These are phyloP conservation scores for Phialemonium atrogriseum DNA, from an alignment of 2,329 filamentous ascomycete species.

Conservation along the genomic window DNA sequence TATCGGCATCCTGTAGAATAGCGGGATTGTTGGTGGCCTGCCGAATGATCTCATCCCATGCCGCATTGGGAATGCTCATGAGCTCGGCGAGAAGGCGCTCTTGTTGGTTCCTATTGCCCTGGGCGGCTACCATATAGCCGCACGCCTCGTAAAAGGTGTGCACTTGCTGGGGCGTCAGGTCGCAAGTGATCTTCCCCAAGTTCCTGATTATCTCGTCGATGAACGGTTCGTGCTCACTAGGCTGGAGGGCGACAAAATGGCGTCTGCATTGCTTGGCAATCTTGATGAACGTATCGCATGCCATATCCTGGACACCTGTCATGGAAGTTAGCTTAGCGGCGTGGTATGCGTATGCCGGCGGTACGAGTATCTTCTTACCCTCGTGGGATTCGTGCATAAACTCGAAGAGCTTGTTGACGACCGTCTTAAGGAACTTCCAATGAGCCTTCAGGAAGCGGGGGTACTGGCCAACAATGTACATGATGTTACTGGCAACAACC, in stretches of 20 bases:
- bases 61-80: slow-evolving; percentile 87
- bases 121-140: slow-evolving; percentile 97
- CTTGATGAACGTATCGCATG: slow-evolving; percentile 99
- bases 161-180: slow-evolving; percentile 91
- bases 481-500: slow-evolving; percentile 97
- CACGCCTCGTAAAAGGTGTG: slow-evolving; percentile 99
- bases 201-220: slow-evolving; percentile 98
- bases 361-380: slow-evolving; percentile 40
- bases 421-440: slow-evolving; percentile 99
- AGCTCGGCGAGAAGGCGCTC: slow-evolving; percentile 85
- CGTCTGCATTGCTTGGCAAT: slow-evolving; percentile 97
- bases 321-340: background rate
- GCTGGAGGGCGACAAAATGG: slow-evolving; percentile 93
- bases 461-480: slow-evolving; percentile 99
- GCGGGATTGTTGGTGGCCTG: slow-evolving; percentile 77
- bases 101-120: slow-evolving; percentile 90
- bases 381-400: slow-evolving; percentile 99
- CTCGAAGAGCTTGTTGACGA: slow-evolving; percentile 98
- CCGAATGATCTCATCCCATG: slow-evolving; percentile 92
- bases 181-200: slow-evolving; percentile 90
- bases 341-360: background rate
- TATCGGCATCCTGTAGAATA: slow-evolving; percentile 84
- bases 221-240: slow-evolving; percentile 89
- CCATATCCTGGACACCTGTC: slow-evolving; percentile 91
- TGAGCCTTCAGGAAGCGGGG: slow-evolving; percentile 97